phyloP scores from a whole-genome alignment of 73 alveolate genomes.

The Tetrahymena elliotti region DNA sequence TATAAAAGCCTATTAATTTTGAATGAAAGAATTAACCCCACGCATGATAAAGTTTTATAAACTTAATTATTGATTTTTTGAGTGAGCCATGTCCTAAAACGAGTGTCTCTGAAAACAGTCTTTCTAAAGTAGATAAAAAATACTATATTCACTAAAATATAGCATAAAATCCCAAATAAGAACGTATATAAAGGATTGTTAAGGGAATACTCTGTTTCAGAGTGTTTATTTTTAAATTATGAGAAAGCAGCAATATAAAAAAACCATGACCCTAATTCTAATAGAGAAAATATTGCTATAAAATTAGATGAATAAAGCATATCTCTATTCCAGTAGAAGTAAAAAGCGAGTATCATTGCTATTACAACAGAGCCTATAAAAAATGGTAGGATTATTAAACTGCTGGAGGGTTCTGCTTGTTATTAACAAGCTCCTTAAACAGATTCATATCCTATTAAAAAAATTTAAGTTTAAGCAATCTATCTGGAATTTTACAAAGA shows the following conservation, averaged over 20 bases:
- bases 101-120: not conserved
- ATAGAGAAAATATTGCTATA: not conserved
- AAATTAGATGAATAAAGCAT: not conserved
- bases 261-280: not conserved
- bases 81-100: not conserved
- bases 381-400: not conserved
- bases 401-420: not conserved
- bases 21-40: not conserved
- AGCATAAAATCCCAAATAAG: not conserved
- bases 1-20: not conserved
- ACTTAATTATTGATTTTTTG: not conserved
- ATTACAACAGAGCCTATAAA: not conserved
- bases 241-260: not conserved
- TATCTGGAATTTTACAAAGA: too few species aligned
- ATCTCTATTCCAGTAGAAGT: not conserved
- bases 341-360: not conserved
- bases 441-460: not conserved
- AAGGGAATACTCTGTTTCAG: not conserved
- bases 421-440: not conserved
- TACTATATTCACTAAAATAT: not conserved
- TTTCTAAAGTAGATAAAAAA: not conserved
- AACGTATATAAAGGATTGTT: not conserved
- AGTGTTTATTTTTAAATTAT: not conserved
- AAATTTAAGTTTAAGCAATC: too few species aligned
- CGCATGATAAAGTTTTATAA: not conserved